Conservation (phyloP, 345 rosid genomes). For the Hibiscus trionum region DNA sequence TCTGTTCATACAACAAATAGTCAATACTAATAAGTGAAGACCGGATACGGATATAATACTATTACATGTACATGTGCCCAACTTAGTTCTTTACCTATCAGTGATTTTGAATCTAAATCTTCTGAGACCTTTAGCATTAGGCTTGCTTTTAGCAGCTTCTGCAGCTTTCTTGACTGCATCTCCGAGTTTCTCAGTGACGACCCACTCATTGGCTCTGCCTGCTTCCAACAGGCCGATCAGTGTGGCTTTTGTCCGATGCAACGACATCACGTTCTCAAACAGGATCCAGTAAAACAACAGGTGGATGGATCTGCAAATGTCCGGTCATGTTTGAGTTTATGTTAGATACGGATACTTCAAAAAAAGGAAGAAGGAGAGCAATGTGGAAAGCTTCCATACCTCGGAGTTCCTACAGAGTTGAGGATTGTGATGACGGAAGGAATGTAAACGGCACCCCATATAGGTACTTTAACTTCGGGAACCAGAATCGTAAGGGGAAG, state of each 20-base stretch:
- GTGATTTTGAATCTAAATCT: conserved; percentile 44
- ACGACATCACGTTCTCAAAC: conserved; percentile 95
- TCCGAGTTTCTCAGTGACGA: conserved; percentile 94
- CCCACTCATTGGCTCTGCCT: conserved; percentile 97
- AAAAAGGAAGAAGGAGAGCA: background rate
- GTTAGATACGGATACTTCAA: background rate
- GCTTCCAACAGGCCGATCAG: conserved; percentile 82
- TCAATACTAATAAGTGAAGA: too few relatives aligned
- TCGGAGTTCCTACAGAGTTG: conserved; percentile 96
- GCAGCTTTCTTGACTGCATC: conserved; percentile 55
- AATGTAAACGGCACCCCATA: conserved; percentile 97
- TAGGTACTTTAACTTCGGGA: conserved; percentile 90
- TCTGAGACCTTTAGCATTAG: conserved; percentile 37
- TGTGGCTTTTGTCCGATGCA: conserved; percentile 94
- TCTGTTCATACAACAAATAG: conserved; percentile 24
- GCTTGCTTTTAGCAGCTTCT: conserved; percentile 42
- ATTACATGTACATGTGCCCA: too few relatives aligned
- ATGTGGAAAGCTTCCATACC: conserved; percentile 26
- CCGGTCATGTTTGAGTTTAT: background rate
- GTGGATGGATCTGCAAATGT: conserved; percentile 67
- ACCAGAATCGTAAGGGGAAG: conserved; percentile 90
- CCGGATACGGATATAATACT: too few relatives aligned
- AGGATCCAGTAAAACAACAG: conserved; percentile 95
- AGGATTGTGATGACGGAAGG: conserved; percentile 89
- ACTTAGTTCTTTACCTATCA: conserved; percentile 49